phyloP scores from a whole-genome alignment of 495 filamentous ascomycete species.

The Penicillium dipodomyicola region DNA sequence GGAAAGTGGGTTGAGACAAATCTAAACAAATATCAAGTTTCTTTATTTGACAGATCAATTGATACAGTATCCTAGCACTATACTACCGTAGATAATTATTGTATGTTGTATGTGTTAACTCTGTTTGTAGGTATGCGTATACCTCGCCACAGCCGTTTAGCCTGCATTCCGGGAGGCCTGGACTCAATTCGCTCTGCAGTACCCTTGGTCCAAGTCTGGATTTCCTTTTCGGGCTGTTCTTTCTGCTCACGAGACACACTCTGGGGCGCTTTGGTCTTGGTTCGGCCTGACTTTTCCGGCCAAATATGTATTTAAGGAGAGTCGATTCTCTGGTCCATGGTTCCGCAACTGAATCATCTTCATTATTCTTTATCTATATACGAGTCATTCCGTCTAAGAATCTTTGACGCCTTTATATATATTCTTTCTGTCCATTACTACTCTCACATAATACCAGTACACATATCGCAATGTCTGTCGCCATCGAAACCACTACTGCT shows the following conservation, averaged over 20 bases:
- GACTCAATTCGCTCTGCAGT: neutral
- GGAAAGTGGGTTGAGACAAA: neutral
- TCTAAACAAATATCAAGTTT: neutral
- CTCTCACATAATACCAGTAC: neutral
- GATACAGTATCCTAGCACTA: neutral
- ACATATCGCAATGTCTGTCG: constrained; percentile 37
- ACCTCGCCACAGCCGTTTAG: constrained; percentile 8
- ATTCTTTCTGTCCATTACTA: neutral
- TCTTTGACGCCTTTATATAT: neutral
- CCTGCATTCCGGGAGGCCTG: constrained; percentile 9
- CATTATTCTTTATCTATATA: neutral
- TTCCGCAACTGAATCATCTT: neutral
- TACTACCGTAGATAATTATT: neutral
- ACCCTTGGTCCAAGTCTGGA: constrained; percentile 6
- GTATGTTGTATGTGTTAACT: neutral
- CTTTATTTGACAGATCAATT: neutral
- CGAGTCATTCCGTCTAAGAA: neutral
- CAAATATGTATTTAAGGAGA: constrained; percentile 9
- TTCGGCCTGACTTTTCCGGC: neutral
- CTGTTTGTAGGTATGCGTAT: neutral
- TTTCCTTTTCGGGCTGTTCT: constrained; percentile 7
- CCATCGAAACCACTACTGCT: constrained; percentile 38
- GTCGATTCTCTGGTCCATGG: neutral
- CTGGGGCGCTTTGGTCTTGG: neutral
- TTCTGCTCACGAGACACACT: constrained; percentile 14